Evolutionary conservation across 2,329 filamentous ascomycete species (phyloP), one percentile per base, ranked within the genome.

Genomic region (Mycosphaerella sp.): DNA sequence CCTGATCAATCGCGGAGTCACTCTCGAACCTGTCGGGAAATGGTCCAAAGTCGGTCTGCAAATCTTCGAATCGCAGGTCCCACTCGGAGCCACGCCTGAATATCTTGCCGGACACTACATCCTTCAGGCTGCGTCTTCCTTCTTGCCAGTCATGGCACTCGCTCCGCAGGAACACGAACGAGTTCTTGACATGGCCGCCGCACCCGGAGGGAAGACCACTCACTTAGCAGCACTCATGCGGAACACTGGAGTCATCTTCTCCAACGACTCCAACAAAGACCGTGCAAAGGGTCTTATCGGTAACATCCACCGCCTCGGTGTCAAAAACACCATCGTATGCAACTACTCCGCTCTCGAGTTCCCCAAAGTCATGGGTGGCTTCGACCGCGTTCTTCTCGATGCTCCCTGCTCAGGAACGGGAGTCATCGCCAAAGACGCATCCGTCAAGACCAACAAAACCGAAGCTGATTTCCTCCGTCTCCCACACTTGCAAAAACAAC

Each of bases 41-140:
- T 98, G 93, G 93, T 93, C 87, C 63, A 98, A 98, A 76, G 90
- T 98, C 59, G 93, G 93, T 45, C 80, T 98, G 40, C 93, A 98
- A 72, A 83, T 98, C 56, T 98, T 98, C 70, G 93, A 98, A 72
- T 88, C 87, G 54, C 86, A 84, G 52, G 84, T 87, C 0, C 89
- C 90, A 2, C 81, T 96, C 1, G 91, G 91, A 80, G 93, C 93
- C 29, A 98, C 93, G 0, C 93, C 93, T 8, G 93, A 98, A 73
- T 98, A 98, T 72, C 82, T 98, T 10, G 91, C 92, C 12, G 93
- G 93, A 14, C 90, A 98, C 72, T 98, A 98, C 76, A 97, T 98
- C 64, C 81, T 98, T 10, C 93, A 98, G 76, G 93, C 93, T 0
- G 93, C 93, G 0, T 95, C 89, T 5, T 96, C 91, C 14, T 98